Evolutionary conservation across 2,329 filamentous ascomycete species (phyloP), one percentile per base, ranked within the genome.

Genomic region (Davidsoniella neocaledoniae): DNA sequence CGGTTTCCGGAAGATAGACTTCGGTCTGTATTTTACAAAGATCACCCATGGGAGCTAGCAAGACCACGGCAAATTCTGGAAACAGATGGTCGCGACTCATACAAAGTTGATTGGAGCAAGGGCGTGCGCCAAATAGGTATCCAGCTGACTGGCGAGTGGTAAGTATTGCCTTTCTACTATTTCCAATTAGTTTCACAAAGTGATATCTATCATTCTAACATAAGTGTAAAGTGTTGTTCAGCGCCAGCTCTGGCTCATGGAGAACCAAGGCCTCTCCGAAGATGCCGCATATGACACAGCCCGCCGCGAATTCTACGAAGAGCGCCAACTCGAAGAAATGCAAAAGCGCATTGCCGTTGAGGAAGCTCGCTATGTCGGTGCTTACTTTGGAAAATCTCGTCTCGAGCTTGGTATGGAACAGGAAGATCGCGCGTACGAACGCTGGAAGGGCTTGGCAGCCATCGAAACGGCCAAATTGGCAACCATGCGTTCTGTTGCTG

Each of bases 41-140:
- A 98, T 64, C 91, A 98, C 63, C 91, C 91, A 4, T 98, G 91
- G 91, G 91, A 98, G 66, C 69, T 98, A 60, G 91, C 91, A 16
- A 75, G 90, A 55, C 91, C 91, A 49, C 75, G 86, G 57, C 72
- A 94, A 52, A 70, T 98, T 43, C 68, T 96, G 8, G 91, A 98
- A 66, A 71, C 79, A 57, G 83, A 90, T 59, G 91, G 91, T 48
- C 83, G 82, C 61, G 90, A 98, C 60, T 71, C 77, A 47, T 76
- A 81, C 62, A 70, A 67, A 49, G 79, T 78, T 58, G 78, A 95
- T 64, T 96, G 90, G 90, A 83, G 81, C 57, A 79, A 65, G 58
- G 76, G 72, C 21, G 64, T 94, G 57, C 69, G 73, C 58, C 91
- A 96, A 66, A 74, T 72, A 5, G 83, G 81, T 36, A 79, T 86